Percentiles rank a stretch among this genome's conserved stretches.
Evolutionary conservation across 2,329 filamentous ascomycete species (phyloP).

Genomic region (Neopestalotiopsis sp.): DNA sequence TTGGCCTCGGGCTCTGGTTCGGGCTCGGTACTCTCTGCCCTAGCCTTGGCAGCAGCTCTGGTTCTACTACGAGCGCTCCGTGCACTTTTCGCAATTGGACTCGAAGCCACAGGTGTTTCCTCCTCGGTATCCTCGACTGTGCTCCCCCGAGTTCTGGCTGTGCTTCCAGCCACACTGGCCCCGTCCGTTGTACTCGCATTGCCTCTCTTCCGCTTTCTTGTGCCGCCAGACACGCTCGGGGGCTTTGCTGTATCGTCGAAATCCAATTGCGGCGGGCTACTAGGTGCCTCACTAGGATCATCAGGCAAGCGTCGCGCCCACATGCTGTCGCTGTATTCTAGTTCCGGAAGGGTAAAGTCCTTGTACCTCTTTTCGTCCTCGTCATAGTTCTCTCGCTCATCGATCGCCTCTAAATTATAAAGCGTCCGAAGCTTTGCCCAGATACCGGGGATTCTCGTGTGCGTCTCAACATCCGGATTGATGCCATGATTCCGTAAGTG

Average conservation of each 20-base stretch:
- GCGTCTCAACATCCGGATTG: slow-evolving; percentile 69
- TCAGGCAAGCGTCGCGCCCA: slow-evolving; percentile 52
- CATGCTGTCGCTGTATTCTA: slow-evolving; percentile 47
- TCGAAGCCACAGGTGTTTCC: slow-evolving; percentile 46
- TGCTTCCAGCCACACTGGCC: slow-evolving; percentile 54
- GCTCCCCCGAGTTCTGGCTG: slow-evolving; percentile 47
- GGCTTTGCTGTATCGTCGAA: slow-evolving; percentile 28
- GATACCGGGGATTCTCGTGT: slow-evolving; percentile 89
- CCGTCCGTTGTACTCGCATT: slow-evolving; percentile 40
- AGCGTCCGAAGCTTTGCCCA: slow-evolving; percentile 85
- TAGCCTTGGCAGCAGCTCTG: slow-evolving; percentile 48
- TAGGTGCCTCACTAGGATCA: slow-evolving; percentile 51
- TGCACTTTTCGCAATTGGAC: slow-evolving; percentile 45
- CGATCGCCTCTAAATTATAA: slow-evolving; percentile 85
- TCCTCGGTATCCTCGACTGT: slow-evolving; percentile 60
- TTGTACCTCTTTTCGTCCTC: slow-evolving; percentile 66
- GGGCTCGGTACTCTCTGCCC: slow-evolving; percentile 35
- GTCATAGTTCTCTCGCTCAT: slow-evolving; percentile 76
- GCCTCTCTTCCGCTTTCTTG: slow-evolving; percentile 50
- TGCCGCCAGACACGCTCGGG: slow-evolving; percentile 25
- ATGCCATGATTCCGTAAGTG: slow-evolving; percentile 81
- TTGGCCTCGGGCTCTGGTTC: slow-evolving; percentile 31
- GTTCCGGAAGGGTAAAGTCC: slow-evolving; percentile 66
- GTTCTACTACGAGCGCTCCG: slow-evolving; percentile 50
- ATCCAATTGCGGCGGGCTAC: slow-evolving; percentile 52